These are phyloP conservation scores for Podila clonocystis DNA, from an alignment of 192 early-diverging fungal species.

Conservation along the genomic window DNA sequence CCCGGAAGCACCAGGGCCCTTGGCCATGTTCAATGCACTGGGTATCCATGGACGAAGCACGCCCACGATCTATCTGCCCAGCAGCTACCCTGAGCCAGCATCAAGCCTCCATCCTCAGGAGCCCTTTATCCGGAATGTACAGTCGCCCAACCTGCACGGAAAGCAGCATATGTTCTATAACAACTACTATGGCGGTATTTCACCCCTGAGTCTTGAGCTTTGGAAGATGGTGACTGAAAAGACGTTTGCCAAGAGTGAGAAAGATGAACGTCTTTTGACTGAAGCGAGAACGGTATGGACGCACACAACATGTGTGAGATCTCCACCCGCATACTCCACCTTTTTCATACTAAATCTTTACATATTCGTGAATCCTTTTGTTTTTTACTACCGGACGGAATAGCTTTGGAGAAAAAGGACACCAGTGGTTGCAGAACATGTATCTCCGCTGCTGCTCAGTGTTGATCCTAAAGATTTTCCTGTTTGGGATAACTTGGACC, in stretches of 20 bases:
- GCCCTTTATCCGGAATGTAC: constrained; percentile 33
- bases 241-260: constrained; percentile 65
- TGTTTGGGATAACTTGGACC: constrained; percentile 64
- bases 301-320: constrained; percentile 4
- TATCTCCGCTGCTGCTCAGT: constrained; percentile 29
- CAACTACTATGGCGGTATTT: constrained; percentile 41
- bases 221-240: constrained; percentile 61
- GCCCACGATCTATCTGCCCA: constrained; percentile 34
- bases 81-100: constrained; percentile 23
- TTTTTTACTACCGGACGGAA: neutral
- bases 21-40: constrained; percentile 29
- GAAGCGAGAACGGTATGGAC: constrained; percentile 54
- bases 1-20: constrained; percentile 7
- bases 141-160: constrained; percentile 26
- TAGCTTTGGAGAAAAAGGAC: constrained; percentile 62
- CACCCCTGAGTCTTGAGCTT: constrained; percentile 55
- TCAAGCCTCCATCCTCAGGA: constrained; percentile 35
- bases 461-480: constrained; percentile 50
- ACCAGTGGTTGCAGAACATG: constrained; percentile 47
- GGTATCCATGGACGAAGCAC: constrained; percentile 35
- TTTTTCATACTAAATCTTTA: constrained; percentile 3
- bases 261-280: constrained; percentile 60
- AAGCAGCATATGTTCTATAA: constrained; percentile 30
- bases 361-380: neutral
- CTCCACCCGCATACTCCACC: constrained; percentile 33